Evolutionary conservation across 768 basidiomycete species (phyloP), one percentile per base, ranked within the genome.

Genomic region (Tricholoma matsutake): DNA sequence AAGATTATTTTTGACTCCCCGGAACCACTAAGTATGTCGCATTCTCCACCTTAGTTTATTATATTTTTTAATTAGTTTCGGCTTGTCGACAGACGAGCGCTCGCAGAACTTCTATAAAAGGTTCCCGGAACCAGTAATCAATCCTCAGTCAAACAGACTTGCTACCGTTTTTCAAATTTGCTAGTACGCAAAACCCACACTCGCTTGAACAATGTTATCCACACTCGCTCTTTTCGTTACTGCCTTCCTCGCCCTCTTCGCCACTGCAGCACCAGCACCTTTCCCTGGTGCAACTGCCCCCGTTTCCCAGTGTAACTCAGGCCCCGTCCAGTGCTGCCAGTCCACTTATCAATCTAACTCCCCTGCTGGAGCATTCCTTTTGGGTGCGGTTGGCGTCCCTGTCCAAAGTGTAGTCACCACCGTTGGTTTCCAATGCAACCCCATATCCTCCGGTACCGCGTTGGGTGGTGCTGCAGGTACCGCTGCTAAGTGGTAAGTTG

Each of bases 171-270:
- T 39, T n/a, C n/a, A n/a, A n/a, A 6, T 39, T 14, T 39, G n/a
- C n/a, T n/a, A n/a, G n/a, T n/a, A n/a, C n/a, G n/a, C n/a, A n/a
- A 47, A 7, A 57, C 37, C 39, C 37, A 56, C 25, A 28, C 16
- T 43, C 39, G 22, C 22, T 29, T 57, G 14, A 43, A 56, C 43
- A 11, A 57, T 57, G 56, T 57, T 57, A 25, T 57, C 39, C 31
- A 57, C 43, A 57, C 14, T 57, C 39, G 28, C 28, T 43, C 22
- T 57, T 31, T 37, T 57, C 29, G 41, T 41, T 18, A 25, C n/a
- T 16, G 39, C 37, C 56, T 29, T 35, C 39, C 16, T 57, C 22
- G 37, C 18, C 31, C 3, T 45, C 5, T 31, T 35, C 20, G 41
- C 25, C 39, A 4, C 2, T 9, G 56, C 28, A 10, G 25, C 6